Percentiles rank a stretch among this genome's conserved stretches.
phyloP scores from a whole-genome alignment of 2,329 filamentous ascomycete species.

The Trichoderma guizhouense region DNA sequence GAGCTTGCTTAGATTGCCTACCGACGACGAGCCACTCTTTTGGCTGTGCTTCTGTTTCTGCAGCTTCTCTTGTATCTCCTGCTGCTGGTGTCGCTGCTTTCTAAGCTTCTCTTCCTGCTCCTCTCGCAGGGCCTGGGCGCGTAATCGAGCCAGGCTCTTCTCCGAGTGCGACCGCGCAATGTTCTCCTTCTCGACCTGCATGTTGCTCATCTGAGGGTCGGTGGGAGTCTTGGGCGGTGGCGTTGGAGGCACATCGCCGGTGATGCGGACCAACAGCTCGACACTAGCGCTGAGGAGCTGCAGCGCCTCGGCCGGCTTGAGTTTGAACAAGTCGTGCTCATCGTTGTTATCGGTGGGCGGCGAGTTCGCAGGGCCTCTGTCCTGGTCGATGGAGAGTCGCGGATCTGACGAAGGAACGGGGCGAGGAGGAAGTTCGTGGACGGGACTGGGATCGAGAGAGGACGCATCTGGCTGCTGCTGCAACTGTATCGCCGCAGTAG shows the following conservation, averaged over 20 bases:
- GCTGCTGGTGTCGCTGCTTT: conserved; percentile 19
- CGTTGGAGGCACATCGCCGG: conserved; percentile 78
- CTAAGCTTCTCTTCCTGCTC: conserved; percentile 25
- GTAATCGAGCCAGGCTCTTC: conserved; percentile 47
- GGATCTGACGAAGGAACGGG: conserved; percentile 42
- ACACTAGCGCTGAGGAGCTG: conserved; percentile 72
- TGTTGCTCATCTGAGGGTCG: conserved; percentile 63
- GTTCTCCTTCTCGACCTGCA: conserved; percentile 60
- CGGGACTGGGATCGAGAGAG: conserved; percentile 10
- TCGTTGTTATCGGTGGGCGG: conserved; percentile 17
- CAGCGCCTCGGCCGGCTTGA: conserved; percentile 71
- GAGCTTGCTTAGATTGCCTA: conserved; percentile 21
- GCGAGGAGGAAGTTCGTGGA: conserved; percentile 36
- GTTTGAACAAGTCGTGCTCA: conserved; percentile 65
- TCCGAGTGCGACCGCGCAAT: conserved; percentile 58
- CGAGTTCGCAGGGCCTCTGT: not conserved
- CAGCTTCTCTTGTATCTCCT: not conserved
- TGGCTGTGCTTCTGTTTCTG: not conserved
- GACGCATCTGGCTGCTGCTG: conserved; percentile 11
- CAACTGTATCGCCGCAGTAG: conserved; percentile 3
- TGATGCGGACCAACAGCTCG: conserved; percentile 67
- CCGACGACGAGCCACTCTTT: conserved; percentile 13
- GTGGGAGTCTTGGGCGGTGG: conserved; percentile 63
- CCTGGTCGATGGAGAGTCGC: conserved; percentile 28
- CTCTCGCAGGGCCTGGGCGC: conserved; percentile 39